These are phyloP conservation scores for Xylaria sp. DNA, from an alignment of 2,329 filamentous ascomycete genomes.

Conservation along the genomic window DNA sequence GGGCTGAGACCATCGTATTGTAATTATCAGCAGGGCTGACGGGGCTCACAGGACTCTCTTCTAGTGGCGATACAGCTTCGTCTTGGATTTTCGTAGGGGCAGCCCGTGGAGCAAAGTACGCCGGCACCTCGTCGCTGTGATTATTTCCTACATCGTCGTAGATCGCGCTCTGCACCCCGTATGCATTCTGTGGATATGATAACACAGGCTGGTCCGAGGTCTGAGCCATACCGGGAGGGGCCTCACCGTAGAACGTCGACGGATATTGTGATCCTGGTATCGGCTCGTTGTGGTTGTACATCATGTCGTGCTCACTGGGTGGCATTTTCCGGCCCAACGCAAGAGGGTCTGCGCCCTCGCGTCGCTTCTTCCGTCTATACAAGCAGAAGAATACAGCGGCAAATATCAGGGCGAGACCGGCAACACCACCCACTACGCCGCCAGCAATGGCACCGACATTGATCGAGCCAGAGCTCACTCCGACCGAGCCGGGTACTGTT, in stretches of 20 bases:
- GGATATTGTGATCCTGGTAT: conserved; percentile 46
- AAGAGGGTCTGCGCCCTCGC: conserved; percentile 29
- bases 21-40: conserved; percentile 40
- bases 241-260: conserved; percentile 47
- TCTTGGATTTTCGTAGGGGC: conserved; percentile 31
- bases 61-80: conserved; percentile 39
- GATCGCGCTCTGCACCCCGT: conserved; percentile 31
- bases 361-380: conserved; percentile 38
- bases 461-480: conserved; percentile 22
- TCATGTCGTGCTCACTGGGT: conserved; percentile 37
- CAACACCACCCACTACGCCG: conserved; percentile 46
- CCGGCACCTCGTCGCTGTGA: conserved; percentile 30
- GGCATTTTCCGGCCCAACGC: conserved; percentile 38
- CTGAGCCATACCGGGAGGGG: conserved; percentile 46
- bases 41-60: conserved; percentile 38
- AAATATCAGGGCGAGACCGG: conserved; percentile 43
- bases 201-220: conserved; percentile 36
- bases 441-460: conserved; percentile 48
- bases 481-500: conserved; percentile 6
- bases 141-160: conserved; percentile 28
- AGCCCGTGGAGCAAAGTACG: conserved; percentile 26
- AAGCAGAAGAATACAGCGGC: conserved; percentile 44
- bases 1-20: conserved; percentile 42
- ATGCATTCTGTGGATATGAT: conserved; percentile 32
- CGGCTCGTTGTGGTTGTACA: conserved; percentile 39